Conservation (phyloP, 208 protist genomes). For the Leishmania guyanensis region DNA sequence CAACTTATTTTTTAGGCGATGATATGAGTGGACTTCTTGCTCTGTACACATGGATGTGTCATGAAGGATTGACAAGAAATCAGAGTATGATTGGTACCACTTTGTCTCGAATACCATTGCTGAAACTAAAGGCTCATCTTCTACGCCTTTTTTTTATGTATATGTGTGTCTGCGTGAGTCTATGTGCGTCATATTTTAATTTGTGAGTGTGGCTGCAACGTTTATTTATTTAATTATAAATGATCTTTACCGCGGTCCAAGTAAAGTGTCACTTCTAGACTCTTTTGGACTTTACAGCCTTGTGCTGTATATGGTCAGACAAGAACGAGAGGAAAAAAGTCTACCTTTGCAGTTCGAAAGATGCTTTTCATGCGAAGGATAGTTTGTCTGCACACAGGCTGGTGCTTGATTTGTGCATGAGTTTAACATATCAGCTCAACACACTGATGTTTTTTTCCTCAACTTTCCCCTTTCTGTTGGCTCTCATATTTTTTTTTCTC, state of each 20-base stretch:
- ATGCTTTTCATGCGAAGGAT: too few relatives aligned
- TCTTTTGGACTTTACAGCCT: neutral
- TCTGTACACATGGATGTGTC: neutral
- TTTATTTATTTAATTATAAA: constrained; percentile 24
- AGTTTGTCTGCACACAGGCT: neutral
- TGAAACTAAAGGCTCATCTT: neutral
- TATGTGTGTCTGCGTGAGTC: neutral
- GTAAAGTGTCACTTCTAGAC: neutral
- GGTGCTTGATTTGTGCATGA: neutral
- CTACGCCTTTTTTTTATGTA: neutral
- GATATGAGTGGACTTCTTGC: neutral
- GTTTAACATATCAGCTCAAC: neutral
- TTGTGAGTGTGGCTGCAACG: neutral
- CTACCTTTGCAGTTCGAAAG: too few relatives aligned
- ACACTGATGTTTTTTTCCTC: neutral
- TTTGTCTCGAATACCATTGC: neutral
- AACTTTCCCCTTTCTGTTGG: neutral
- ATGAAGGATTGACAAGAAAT: neutral
- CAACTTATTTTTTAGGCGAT: neutral
- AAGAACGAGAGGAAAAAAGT: neutral
- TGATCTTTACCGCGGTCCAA: neutral
- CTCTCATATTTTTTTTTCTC: constrained; percentile 3
- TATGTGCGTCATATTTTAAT: neutral
- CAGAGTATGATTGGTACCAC: too few relatives aligned
- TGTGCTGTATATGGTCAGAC: neutral